Evolutionary conservation across 768 basidiomycete genomes (phyloP), one percentile per base, ranked within the genome.

Genomic region (Russula abietina): DNA sequence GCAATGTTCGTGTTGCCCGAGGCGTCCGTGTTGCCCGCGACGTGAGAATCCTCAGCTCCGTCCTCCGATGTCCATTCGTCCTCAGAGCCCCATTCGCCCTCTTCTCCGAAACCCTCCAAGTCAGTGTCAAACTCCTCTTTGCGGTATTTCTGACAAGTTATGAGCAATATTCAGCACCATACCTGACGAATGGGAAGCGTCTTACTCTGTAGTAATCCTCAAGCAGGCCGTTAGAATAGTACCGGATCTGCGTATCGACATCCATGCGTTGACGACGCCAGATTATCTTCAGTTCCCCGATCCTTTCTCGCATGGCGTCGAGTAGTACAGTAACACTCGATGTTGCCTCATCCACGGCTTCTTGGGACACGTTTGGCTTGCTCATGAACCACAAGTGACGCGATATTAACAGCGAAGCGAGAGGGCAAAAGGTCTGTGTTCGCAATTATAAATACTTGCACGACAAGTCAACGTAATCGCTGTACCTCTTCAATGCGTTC

Each of bases 231-330:
- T 65, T 65, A 22, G 64, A 48, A 62, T 65, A 65, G 46, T 62
- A 62, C 22, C 50, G 43, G 24, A 62, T 28, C 38, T 65, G 64
- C 8, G 56, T 52, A 28, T 65, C 60, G 32, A 65, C 64, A 16
- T 57, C 64, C 7, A 62, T 62, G n/a, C 60, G 53, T 32, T 62
- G 64, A 38, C 60, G 60, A 26, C 64, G 60, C 64, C 64, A 65
- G 46, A 65, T 62, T 12, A 19, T 46, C 48, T 62, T 56, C 52
- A 65, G 19, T 4, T 65, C 64, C 14, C 1, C 3, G 22, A 65
- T 62, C 41, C 64, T 60, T 0, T 7, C 48, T 46, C 17, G 30
- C 38, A 62, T 56, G 4, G 55, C 60, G 1, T 51, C 51, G 28
- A 36, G 22, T 11, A 65, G 33, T 14, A 36, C 55, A 4, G 3